phyloP scores from a whole-genome alignment of 2,329 filamentous ascomycete genomes.

The Hymenoscyphus fructigenus region DNA sequence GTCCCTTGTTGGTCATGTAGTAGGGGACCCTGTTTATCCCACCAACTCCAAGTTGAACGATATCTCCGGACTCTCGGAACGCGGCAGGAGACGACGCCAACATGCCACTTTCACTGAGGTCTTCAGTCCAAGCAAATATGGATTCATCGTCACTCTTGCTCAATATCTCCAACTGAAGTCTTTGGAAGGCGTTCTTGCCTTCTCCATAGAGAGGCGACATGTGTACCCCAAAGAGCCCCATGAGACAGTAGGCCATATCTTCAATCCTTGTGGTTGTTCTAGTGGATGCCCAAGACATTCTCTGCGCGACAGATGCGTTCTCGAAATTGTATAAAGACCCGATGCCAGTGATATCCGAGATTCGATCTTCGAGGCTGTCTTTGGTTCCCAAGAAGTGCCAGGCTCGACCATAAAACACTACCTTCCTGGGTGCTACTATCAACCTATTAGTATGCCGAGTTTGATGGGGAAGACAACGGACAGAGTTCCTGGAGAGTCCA shows the following conservation, averaged over 20 bases:
- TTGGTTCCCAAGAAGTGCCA: constrained; percentile 4
- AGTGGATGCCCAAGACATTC: constrained; percentile 39
- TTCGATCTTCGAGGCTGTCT: neutral
- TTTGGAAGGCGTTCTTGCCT: constrained; percentile 37
- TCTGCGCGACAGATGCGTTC: constrained; percentile 35
- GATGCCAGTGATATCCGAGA: constrained; percentile 4
- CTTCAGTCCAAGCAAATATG: constrained; percentile 35
- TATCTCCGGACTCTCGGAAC: neutral
- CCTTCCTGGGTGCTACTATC: constrained; percentile 5
- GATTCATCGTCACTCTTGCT: constrained; percentile 38
- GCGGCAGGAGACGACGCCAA: neutral
- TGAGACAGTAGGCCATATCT: constrained; percentile 38
- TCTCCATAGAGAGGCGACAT: constrained; percentile 41
- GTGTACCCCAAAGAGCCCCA: constrained; percentile 36
- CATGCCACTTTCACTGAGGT: neutral
- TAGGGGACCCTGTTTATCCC: neutral
- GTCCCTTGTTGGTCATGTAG: neutral
- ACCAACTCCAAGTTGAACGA: neutral
- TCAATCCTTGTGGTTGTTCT: constrained; percentile 34
- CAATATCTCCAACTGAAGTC: constrained; percentile 40
- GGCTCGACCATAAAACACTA: constrained; percentile 11
- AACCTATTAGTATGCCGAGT: neutral
- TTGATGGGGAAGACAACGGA: neutral
- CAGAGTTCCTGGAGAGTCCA: constrained; percentile 13
- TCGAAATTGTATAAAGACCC: constrained; percentile 7